Base-by-base conservation (phyloP, 1,139 yeast species). In the Kluyveromyces sp. region DNA sequence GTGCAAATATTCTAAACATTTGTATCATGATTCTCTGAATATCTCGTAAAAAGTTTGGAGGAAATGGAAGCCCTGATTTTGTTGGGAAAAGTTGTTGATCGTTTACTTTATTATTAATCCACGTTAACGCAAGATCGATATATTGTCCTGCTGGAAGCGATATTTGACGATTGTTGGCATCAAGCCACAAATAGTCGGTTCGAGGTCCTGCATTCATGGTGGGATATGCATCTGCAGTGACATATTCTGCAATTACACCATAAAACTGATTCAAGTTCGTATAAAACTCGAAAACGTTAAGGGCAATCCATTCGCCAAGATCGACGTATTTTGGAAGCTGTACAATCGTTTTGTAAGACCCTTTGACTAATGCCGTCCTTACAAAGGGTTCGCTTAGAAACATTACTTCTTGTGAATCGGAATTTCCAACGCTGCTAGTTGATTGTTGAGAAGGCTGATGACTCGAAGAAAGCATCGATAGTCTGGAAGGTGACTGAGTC, bases 161-260 rank as follows among this genome's bases (percentile, higher is more conserved):
- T 25, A 87, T 79, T 8, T 94, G 79, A 64, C 88, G 86, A 45
- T 78, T 78, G 58, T 76, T 77, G 4, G 84, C 75, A 66, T 89
- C 96, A 28, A 87, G 78, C 97, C 98, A 92, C 42, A 87, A 69
- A 61, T 92, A 94, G 59, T 89, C 95, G 3, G 92, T 82, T 48
- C 82, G 81, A 3, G 96, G 90, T 3, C 97, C 97, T 0, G 97
- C 98, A 59, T 81, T 88, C 98, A 92, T 92, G 3, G 94, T 83
- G 8, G 96, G 96, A 59, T 82, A 87, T 27, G 81, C 77, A 58
- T 87, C 95, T 0, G 95, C 90, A 1, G 95, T 86, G 42, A 89
- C 87, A 57, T 85, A 88, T 57, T 90, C 97, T 2, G 89, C 78
- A 43, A 92, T 77, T 21, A 89, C 86, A 1, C 94, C 95, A 63